Evolutionary conservation across 768 basidiomycete species (phyloP).

Genomic region (Sarcodon aspratus): DNA sequence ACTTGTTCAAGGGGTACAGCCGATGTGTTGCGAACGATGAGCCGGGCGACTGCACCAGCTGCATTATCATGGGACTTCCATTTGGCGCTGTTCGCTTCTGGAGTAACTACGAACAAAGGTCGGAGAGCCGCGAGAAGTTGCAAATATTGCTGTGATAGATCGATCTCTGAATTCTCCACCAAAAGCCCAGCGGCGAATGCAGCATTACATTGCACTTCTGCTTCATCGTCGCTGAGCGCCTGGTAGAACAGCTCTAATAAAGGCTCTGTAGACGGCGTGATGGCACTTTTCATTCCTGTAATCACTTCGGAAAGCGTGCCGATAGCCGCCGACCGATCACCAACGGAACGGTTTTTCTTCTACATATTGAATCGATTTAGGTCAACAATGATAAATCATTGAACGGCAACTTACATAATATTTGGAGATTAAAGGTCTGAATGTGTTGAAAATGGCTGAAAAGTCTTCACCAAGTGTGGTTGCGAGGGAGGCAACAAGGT

Average conservation of each 20-base stretch:
- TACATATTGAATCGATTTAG: conserved; percentile 17
- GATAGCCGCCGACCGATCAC: conserved; percentile 87
- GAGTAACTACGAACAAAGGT: conserved; percentile 62
- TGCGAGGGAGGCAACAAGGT: conserved; percentile 86
- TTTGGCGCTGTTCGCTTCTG: conserved; percentile 49
- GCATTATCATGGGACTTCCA: conserved; percentile 95
- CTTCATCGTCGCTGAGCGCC: conserved; percentile 72
- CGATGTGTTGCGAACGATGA: conserved; percentile 68
- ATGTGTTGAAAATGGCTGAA: conserved; percentile 66
- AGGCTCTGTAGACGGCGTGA: conserved; percentile 75
- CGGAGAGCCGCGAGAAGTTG: conserved; percentile 69
- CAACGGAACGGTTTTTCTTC: conserved; percentile 80
- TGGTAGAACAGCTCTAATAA: conserved; percentile 78
- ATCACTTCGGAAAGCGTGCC: conserved; percentile 95
- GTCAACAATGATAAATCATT: not conserved
- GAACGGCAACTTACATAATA: conserved; percentile 62
- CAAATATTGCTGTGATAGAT: conserved; percentile 75
- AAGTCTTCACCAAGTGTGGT: conserved; percentile 81
- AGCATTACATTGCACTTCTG: conserved; percentile 94
- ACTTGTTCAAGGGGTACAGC: conserved; percentile 88
- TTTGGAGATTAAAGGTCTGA: conserved; percentile 82
- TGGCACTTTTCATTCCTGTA: conserved; percentile 75
- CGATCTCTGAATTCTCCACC: conserved; percentile 73
- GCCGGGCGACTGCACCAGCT: conserved; percentile 82
- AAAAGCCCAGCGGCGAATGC: conserved; percentile 91